A percentile compares a stretch with the other conserved stretches of the same genome.
Evolutionary conservation across 495 filamentous ascomycete genomes (phyloP).

Genomic region (Trichoderma gamsii): DNA sequence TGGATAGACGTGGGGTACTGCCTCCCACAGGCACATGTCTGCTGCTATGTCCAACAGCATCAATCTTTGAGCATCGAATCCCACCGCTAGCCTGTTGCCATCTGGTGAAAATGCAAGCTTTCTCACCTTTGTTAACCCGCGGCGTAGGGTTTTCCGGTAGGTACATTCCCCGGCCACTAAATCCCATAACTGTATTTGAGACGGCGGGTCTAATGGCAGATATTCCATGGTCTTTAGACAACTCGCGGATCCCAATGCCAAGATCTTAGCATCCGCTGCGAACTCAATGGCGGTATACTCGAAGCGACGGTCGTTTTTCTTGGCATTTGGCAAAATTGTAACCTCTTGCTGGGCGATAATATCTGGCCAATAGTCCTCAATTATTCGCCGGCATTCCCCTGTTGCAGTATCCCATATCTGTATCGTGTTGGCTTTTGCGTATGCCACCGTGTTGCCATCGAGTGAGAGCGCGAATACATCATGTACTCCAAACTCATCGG

Average conservation of each 20-base stretch:
- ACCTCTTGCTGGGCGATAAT: not conserved
- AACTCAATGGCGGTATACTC: not conserved
- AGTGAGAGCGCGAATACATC: not conserved
- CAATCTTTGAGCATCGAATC: not conserved
- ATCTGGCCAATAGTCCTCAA: not conserved
- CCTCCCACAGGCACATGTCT: not conserved
- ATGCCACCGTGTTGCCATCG: not conserved
- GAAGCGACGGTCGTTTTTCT: no score
- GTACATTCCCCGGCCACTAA: no score
- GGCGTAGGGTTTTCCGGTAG: not conserved
- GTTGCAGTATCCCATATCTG: not conserved
- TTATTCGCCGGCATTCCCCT: not conserved
- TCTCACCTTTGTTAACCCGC: not conserved
- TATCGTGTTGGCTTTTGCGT: not conserved
- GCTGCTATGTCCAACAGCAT: not conserved
- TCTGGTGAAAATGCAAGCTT: not conserved
- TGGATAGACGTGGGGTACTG: not conserved
- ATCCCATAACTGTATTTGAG: not conserved
- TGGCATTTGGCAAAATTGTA: not conserved
- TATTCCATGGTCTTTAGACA: no score
- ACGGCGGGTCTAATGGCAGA: no score
- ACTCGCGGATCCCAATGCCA: not conserved
- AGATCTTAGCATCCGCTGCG: not conserved
- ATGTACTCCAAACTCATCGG: not conserved
- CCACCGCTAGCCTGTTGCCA: not conserved